Evolutionary conservation across 805 yeast species (phyloP).

Genomic region (Monosporozyma aerobia): DNA sequence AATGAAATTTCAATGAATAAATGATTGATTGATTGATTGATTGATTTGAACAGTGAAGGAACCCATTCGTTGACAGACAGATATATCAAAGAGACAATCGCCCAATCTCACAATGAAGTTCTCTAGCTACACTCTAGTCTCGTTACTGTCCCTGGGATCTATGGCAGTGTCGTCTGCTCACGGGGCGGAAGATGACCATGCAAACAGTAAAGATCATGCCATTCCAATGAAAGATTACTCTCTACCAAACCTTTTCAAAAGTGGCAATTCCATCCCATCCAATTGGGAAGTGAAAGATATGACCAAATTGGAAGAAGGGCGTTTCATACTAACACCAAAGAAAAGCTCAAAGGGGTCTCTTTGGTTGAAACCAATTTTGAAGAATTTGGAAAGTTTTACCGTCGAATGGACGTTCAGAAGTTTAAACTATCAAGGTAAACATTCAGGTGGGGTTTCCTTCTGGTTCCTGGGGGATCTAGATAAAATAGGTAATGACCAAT

Average conservation of each 20-base stretch:
- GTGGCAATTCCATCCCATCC: slow-evolving; percentile 8
- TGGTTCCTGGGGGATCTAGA: slow-evolving; percentile 37
- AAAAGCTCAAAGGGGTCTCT: slow-evolving; percentile 35
- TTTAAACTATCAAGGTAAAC: slow-evolving; percentile 40
- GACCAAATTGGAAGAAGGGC: slow-evolving; percentile 41
- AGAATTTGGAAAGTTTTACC: slow-evolving; percentile 37
- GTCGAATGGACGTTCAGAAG: slow-evolving; percentile 58
- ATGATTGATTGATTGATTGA: no score
- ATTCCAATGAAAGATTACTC: slow-evolving; percentile 12
- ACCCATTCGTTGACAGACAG: no score
- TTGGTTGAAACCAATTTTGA: slow-evolving; percentile 33
- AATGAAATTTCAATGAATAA: no score
- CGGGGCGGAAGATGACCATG: background rate
- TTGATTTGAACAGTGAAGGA: no score
- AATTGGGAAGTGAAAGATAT: slow-evolving; percentile 36
- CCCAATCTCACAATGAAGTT: background rate
- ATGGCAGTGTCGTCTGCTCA: background rate
- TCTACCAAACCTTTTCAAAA: slow-evolving; percentile 33
- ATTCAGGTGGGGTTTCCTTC: slow-evolving; percentile 47
- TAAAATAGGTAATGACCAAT: slow-evolving; percentile 9
- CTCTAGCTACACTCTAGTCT: background rate
- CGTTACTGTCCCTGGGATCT: background rate
- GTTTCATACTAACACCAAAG: slow-evolving; percentile 45
- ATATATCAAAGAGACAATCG: no score
- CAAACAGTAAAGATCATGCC: background rate